These are phyloP conservation scores for Rhodotorula kratochvilovae DNA, from an alignment of 768 basidiomycete species.

Conservation along the genomic window DNA sequence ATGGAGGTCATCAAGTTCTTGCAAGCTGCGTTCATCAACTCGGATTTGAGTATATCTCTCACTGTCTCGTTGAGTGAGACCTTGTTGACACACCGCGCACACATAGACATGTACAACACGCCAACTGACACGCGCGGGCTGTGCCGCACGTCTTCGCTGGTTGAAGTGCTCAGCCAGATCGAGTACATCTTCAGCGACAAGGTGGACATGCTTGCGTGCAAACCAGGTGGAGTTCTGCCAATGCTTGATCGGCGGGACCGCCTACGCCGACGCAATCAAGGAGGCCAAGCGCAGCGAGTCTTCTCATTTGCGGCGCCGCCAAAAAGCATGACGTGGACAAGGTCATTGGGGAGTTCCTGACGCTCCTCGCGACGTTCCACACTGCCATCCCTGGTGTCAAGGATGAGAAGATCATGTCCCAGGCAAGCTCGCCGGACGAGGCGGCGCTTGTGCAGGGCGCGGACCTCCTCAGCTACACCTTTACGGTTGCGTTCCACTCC, in stretches of 20 bases:
- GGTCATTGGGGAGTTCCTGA: slow-evolving; percentile 66
- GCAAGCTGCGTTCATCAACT: slow-evolving; percentile 95
- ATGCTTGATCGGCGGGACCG: slow-evolving; percentile 81
- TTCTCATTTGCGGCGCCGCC: slow-evolving; percentile 46
- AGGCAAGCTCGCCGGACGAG: slow-evolving; percentile 96
- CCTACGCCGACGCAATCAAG: slow-evolving; percentile 86
- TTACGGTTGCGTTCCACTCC: slow-evolving; percentile 72
- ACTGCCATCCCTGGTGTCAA: slow-evolving; percentile 93
- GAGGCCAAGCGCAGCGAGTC: slow-evolving; percentile 69
- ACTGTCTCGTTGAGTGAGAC: too few species aligned
- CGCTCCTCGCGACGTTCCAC: slow-evolving; percentile 88
- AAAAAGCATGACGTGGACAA: slow-evolving; percentile 45
- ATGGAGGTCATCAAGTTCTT: slow-evolving; percentile 99
- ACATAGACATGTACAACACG: slow-evolving; percentile 88
- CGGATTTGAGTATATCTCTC: slow-evolving; percentile 49
- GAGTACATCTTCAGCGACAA: slow-evolving; percentile 99
- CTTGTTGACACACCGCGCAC: slow-evolving; percentile 43
- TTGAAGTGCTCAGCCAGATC: slow-evolving; percentile 97
- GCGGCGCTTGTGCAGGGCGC: slow-evolving; percentile 93
- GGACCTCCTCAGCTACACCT: slow-evolving; percentile 83
- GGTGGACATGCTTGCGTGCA: slow-evolving; percentile 90
- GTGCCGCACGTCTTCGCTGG: slow-evolving; percentile 94
- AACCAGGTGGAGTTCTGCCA: slow-evolving; percentile 79
- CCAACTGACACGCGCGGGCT: slow-evolving; percentile 92
- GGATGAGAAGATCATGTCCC: slow-evolving; percentile 77